These are phyloP conservation scores for Chenopodium quinoa DNA, from an alignment of 148 eudicot genomes.

Conservation along the genomic window DNA sequence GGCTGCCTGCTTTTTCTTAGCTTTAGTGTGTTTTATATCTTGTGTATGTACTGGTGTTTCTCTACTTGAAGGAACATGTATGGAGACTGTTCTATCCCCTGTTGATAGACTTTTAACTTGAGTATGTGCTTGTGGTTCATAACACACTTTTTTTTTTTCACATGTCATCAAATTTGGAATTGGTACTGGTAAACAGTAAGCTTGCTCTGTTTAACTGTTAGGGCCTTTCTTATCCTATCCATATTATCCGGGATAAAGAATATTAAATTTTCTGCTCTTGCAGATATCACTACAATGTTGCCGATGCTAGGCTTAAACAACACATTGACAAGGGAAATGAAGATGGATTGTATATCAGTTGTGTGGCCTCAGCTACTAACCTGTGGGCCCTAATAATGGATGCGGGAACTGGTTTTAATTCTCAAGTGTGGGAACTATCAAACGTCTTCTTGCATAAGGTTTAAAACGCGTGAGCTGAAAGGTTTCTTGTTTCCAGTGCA, in stretches of 20 bases:
- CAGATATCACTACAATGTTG: conserved; percentile 90
- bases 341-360: conserved; percentile 76
- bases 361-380: conserved; percentile 78
- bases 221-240: not conserved
- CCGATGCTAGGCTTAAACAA: conserved; percentile 75
- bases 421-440: conserved; percentile 86
- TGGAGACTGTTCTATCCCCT: no score
- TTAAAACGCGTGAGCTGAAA: not conserved
- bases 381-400: conserved; percentile 94
- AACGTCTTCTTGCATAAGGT: conserved; percentile 83
- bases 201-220: not conserved
- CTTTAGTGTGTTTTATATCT: not conserved
- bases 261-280: conserved; percentile 17
- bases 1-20: not conserved
- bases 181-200: not conserved
- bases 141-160: not conserved
- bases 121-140: not conserved
- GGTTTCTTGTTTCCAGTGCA: not conserved
- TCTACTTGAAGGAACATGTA: no score
- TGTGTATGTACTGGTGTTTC: not conserved
- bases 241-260: not conserved
- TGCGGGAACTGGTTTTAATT: conserved; percentile 78
- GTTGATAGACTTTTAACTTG: not conserved
- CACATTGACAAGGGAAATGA: conserved; percentile 86
- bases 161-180: not conserved